These are phyloP conservation scores for Ambrosiella xylebori DNA, from an alignment of 2,329 filamentous ascomycete genomes.

Conservation along the genomic window DNA sequence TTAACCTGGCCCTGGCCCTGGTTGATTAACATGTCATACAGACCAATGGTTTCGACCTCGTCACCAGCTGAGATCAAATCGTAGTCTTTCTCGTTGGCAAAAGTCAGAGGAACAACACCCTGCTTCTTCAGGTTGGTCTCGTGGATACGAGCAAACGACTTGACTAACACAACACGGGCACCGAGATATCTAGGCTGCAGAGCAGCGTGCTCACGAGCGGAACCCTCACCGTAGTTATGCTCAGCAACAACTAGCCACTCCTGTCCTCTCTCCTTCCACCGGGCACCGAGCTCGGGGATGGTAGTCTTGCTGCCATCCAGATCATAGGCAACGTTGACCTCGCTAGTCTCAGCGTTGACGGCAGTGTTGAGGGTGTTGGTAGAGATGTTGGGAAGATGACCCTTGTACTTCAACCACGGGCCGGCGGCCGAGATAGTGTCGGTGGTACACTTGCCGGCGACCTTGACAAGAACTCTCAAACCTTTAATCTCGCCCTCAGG, in stretches of 20 bases:
- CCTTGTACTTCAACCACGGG: constrained; percentile 98
- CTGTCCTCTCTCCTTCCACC: constrained; percentile 59
- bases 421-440: constrained; percentile 96
- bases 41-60: constrained; percentile 61
- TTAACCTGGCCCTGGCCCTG: constrained; percentile 63
- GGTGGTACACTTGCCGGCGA: constrained; percentile 94
- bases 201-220: constrained; percentile 75
- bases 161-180: constrained; percentile 64
- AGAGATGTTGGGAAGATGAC: constrained; percentile 92
- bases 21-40: constrained; percentile 63
- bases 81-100: constrained; percentile 77
- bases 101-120: constrained; percentile 85
- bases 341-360: constrained; percentile 76
- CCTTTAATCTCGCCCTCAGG: constrained; percentile 55
- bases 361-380: constrained; percentile 96
- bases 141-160: constrained; percentile 82
- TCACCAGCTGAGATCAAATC: constrained; percentile 71
- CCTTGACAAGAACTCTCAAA: constrained; percentile 83
- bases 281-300: constrained; percentile 73
- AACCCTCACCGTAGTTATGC: constrained; percentile 92
- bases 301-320: constrained; percentile 54
- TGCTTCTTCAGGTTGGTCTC: constrained; percentile 97
- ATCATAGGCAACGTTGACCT: constrained; percentile 87
- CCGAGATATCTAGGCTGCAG: constrained; percentile 84
- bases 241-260: constrained; percentile 93